Percentiles rank a stretch among this genome's conserved stretches.
Evolutionary conservation across 495 filamentous ascomycete genomes (phyloP).

Genomic region (Jackrogersella minutella): DNA sequence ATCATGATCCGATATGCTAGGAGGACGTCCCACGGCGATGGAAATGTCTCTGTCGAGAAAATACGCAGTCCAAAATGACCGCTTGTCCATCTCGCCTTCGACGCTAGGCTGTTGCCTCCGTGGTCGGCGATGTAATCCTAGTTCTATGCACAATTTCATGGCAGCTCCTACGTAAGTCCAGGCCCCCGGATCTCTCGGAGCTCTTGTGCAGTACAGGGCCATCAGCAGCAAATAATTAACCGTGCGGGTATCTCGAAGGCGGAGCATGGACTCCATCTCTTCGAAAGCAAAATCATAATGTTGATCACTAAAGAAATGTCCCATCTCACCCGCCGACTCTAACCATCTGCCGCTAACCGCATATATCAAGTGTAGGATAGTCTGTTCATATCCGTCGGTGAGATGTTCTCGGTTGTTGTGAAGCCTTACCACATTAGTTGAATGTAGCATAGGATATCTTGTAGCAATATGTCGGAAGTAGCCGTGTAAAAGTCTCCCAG

Average conservation of each 20-base stretch:
- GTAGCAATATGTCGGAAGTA: constrained; percentile 45
- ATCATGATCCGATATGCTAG: constrained; percentile 61
- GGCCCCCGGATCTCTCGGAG: constrained; percentile 42
- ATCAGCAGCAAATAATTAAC: constrained; percentile 45
- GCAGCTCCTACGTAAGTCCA: constrained; percentile 55
- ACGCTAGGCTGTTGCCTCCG: constrained; percentile 55
- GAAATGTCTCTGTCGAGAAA: constrained; percentile 62
- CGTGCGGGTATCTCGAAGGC: constrained; percentile 41
- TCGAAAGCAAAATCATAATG: constrained; percentile 45
- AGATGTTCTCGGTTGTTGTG: constrained; percentile 42
- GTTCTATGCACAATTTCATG: constrained; percentile 62
- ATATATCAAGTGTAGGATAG: constrained; percentile 46
- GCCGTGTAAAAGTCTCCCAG: constrained; percentile 38
- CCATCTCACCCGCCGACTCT: constrained; percentile 44
- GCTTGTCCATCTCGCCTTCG: constrained; percentile 58
- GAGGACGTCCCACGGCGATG: constrained; percentile 62
- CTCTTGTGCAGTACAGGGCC: constrained; percentile 43
- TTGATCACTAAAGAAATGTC: constrained; percentile 42
- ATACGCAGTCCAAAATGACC: constrained; percentile 65
- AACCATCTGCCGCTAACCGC: constrained; percentile 45
- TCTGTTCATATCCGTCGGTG: constrained; percentile 42
- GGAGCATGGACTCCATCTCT: constrained; percentile 38
- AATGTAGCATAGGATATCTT: constrained; percentile 43
- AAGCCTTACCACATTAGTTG: constrained; percentile 35
- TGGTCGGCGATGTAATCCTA: constrained; percentile 62